Evolutionary conservation across 2,329 filamentous ascomycete genomes (phyloP).

Genomic region (Colletotrichum caudatum): DNA sequence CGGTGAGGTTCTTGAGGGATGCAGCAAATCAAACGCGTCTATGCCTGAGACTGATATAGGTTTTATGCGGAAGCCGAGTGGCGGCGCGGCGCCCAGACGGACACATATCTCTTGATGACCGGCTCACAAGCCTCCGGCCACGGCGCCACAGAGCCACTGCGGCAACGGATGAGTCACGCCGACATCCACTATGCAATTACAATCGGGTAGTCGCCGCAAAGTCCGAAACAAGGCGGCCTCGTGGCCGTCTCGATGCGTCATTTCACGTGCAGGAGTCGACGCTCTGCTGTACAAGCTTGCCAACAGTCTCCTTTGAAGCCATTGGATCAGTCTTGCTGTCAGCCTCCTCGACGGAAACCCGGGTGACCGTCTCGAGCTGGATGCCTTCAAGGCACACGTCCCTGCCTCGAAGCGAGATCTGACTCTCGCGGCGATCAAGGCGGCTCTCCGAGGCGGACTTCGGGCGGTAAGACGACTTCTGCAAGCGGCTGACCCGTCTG

Average conservation of each 20-base stretch:
- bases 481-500: not conserved
- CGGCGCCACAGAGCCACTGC: not conserved
- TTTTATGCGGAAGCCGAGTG: not conserved
- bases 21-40: not conserved
- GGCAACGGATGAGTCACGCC: conserved; percentile 1
- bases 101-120: not conserved
- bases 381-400: conserved; percentile 47
- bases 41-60: too few species aligned
- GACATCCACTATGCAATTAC: not conserved
- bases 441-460: not conserved
- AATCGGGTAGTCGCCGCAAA: not conserved
- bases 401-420: conserved; percentile 14
- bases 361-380: conserved; percentile 59
- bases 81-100: not conserved
- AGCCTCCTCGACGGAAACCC: conserved; percentile 56
- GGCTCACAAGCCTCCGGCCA: not conserved
- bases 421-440: conserved; percentile 28
- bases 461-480: conserved; percentile 2
- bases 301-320: conserved; percentile 18
- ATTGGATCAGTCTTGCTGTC: conserved; percentile 19
- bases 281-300: conserved; percentile 20
- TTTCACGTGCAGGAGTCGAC: conserved; percentile 15
- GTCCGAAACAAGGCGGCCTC: not conserved
- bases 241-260: too few species aligned
- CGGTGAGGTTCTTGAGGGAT: not conserved